Evolutionary conservation across 306 rosid species (phyloP).

Genomic region (Citrullus amarus): DNA sequence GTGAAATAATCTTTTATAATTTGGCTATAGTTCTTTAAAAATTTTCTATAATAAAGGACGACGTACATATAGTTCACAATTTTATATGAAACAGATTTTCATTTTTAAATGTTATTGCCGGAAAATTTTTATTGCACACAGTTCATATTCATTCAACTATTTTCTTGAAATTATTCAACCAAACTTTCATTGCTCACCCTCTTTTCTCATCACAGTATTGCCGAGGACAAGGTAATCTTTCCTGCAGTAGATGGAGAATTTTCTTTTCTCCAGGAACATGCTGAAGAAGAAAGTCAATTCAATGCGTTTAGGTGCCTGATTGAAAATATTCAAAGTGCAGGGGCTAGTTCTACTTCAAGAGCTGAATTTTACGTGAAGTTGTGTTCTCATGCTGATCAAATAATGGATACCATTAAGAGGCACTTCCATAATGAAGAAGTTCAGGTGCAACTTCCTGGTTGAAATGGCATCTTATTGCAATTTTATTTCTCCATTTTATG

Average conservation of each 20-base stretch:
- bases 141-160: not conserved
- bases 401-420: constrained; percentile 77
- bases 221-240: constrained; percentile 97
- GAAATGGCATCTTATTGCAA: not conserved
- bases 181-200: constrained; percentile 6
- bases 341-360: constrained; percentile 57
- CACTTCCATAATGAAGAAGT: constrained; percentile 89
- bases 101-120: not conserved
- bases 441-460: constrained; percentile 50
- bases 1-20: not conserved
- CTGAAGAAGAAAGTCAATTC: constrained; percentile 92
- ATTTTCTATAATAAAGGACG: not conserved
- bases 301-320: constrained; percentile 81
- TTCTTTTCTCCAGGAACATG: constrained; percentile 81
- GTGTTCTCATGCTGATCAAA: constrained; percentile 90
- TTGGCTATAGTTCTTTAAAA: not conserved
- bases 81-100: not conserved
- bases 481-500: not conserved
- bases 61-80: not conserved
- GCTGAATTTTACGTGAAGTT: constrained; percentile 79
- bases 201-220: constrained; percentile 60
- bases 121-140: not conserved
- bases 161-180: not conserved
- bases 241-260: constrained; percentile 91
- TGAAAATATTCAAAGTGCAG: constrained; percentile 81